phyloP scores from a whole-genome alignment of 192 early-diverging fungal species.

The Backusella mclennaniae region DNA sequence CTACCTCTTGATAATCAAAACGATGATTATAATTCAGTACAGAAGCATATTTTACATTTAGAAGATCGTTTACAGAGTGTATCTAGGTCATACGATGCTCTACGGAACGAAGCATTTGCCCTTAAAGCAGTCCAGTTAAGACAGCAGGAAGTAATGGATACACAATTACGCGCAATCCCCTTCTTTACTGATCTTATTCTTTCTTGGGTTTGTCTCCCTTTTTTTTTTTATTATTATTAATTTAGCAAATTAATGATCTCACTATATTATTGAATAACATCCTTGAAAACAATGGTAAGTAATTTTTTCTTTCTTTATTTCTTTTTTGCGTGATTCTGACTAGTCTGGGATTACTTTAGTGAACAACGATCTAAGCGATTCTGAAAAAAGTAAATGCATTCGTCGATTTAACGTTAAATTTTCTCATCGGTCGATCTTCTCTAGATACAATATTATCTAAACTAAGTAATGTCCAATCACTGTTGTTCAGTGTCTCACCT shows the following conservation, averaged over 20 bases:
- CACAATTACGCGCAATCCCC: background rate
- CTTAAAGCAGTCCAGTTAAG: background rate
- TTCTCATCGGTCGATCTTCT: conserved; percentile 4
- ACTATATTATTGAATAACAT: background rate
- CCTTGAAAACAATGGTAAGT: background rate
- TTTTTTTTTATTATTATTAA: background rate
- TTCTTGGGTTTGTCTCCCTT: background rate
- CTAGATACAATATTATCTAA: conserved; percentile 12
- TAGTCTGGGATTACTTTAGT: background rate
- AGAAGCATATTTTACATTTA: conserved; percentile 14
- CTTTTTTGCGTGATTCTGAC: background rate
- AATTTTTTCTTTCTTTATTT: background rate
- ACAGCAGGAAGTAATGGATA: conserved; percentile 13
- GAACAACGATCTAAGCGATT: background rate
- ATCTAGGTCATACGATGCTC: background rate
- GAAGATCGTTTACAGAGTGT: conserved; percentile 5
- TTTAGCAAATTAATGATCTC: background rate
- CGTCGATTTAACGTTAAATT: conserved; percentile 6
- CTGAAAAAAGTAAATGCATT: conserved; percentile 6
- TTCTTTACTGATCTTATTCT: background rate
- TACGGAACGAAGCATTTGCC: conserved; percentile 1
- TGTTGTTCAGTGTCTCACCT: background rate
- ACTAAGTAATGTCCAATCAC: background rate
- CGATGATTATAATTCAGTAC: background rate
- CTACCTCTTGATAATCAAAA: background rate